phyloP scores from a whole-genome alignment of 257 asterid species.

The Primulina eburnea region DNA sequence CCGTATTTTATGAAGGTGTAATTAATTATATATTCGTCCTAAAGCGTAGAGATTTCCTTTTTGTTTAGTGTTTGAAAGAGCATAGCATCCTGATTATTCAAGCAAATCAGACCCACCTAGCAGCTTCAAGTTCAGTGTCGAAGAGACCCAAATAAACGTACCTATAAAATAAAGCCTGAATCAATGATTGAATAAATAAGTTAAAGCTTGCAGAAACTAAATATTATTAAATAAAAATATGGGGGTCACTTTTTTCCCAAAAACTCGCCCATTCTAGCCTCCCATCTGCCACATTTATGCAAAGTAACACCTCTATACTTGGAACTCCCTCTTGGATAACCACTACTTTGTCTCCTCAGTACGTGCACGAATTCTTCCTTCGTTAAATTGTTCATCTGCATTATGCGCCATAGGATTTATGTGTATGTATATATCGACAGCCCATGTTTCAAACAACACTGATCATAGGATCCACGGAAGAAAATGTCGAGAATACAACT shows the following conservation, averaged over 20 bases:
- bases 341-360: constrained; percentile 79
- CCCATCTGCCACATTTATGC: constrained; percentile 97
- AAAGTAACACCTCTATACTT: constrained; percentile 84
- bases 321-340: constrained; percentile 83
- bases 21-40: no score
- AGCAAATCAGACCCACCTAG: constrained; percentile 46
- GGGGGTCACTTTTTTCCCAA: constrained; percentile 70
- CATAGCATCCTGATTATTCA: no score
- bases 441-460: no score
- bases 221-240: not conserved
- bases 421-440: not conserved
- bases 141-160: constrained; percentile 86
- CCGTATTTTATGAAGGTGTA: no score
- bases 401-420: not conserved
- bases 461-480: not conserved
- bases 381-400: constrained; percentile 68
- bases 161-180: constrained; percentile 33
- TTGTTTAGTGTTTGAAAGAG: no score
- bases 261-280: constrained; percentile 82
- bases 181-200: not conserved
- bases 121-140: constrained; percentile 92
- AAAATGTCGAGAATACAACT: not conserved
- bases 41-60: no score
- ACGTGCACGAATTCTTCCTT: constrained; percentile 94
- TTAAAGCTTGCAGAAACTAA: not conserved